Evolutionary conservation across 2,329 filamentous ascomycete genomes (phyloP).

Genomic region (Microdochium bolleyi): DNA sequence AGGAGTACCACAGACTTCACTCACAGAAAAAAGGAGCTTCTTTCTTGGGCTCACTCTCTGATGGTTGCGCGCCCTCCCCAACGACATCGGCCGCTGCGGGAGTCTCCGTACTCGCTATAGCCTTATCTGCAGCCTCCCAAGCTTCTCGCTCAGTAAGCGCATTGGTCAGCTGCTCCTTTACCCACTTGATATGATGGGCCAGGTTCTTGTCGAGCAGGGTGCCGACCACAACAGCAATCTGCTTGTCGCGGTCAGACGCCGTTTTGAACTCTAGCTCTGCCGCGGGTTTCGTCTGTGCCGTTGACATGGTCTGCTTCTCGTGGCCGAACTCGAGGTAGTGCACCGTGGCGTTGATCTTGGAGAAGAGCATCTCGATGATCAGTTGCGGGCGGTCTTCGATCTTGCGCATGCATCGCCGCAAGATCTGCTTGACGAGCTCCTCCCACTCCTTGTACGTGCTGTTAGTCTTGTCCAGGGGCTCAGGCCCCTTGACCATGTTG

Average conservation of each 20-base stretch:
- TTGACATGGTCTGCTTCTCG: slow-evolving; percentile 65
- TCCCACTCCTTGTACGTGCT: slow-evolving; percentile 83
- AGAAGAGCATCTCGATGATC: slow-evolving; percentile 88
- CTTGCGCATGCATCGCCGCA: slow-evolving; percentile 76
- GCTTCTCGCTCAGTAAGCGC: slow-evolving; percentile 66
- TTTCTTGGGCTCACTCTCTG: slow-evolving; percentile 19
- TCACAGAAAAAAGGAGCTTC: slow-evolving; percentile 45
- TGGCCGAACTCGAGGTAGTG: slow-evolving; percentile 88
- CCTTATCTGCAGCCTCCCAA: slow-evolving; percentile 68
- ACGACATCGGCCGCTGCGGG: slow-evolving; percentile 22
- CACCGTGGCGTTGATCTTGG: slow-evolving; percentile 75
- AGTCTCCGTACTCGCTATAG: slow-evolving; percentile 36
- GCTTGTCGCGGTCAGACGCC: slow-evolving; percentile 57
- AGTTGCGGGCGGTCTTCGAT: slow-evolving; percentile 78
- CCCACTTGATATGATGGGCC: slow-evolving; percentile 69
- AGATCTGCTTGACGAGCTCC: slow-evolving; percentile 75
- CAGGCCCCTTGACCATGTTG: slow-evolving; percentile 84
- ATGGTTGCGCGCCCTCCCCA: slow-evolving; percentile 12
- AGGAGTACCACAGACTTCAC: slow-evolving; percentile 13
- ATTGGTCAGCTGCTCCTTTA: slow-evolving; percentile 61
- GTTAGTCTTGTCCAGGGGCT: slow-evolving; percentile 60
- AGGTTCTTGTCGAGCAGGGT: slow-evolving; percentile 75
- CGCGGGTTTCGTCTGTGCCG: slow-evolving; percentile 56
- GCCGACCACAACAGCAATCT: slow-evolving; percentile 73
- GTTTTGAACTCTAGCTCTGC: slow-evolving; percentile 79